Conservation (phyloP, 2,329 filamentous ascomycete genomes). For the Venturiaceae sp. region DNA sequence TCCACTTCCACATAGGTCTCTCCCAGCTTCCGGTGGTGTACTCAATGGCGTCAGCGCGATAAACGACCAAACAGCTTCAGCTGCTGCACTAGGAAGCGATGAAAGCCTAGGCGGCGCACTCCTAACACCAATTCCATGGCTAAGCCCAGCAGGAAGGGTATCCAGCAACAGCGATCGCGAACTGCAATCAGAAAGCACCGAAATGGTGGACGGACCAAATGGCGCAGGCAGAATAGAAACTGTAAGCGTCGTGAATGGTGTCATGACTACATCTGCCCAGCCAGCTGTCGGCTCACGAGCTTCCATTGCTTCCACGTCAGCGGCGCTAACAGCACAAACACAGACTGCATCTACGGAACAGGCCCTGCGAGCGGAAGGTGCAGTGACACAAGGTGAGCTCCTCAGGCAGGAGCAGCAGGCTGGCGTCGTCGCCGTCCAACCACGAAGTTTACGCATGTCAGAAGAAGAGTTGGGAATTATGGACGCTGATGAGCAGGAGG, state of each 20-base stretch:
- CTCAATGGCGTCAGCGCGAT: conserved; percentile 52
- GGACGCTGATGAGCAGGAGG: conserved; percentile 14
- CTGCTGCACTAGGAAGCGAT: conserved; percentile 59
- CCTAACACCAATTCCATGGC: conserved; percentile 89
- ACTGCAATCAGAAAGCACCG: conserved; percentile 62
- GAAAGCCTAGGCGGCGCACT: conserved; percentile 84
- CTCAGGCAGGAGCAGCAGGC: conserved; percentile 79
- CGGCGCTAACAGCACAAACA: background rate
- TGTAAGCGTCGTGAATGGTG: conserved; percentile 67
- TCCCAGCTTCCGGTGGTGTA: conserved; percentile 28
- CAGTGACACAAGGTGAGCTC: conserved; percentile 74
- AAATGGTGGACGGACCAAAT: conserved; percentile 74
- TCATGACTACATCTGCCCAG: conserved; percentile 18
- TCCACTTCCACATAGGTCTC: conserved; percentile 62
- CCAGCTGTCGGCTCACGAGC: background rate
- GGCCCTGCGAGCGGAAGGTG: conserved; percentile 31
- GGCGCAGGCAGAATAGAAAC: conserved; percentile 73
- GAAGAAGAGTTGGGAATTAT: conserved; percentile 6
- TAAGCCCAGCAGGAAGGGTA: conserved; percentile 28
- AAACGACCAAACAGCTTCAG: conserved; percentile 15
- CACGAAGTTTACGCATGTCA: conserved; percentile 1
- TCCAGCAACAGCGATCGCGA: conserved; percentile 36
- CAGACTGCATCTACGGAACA: conserved; percentile 17
- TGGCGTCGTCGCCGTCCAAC: conserved; percentile 57
- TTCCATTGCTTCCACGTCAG: background rate